Percentiles rank a stretch among this genome's conserved stretches.
These are phyloP conservation scores for Flaveria floridana DNA, from an alignment of 140 eudicot genomes.

Conservation along the genomic window DNA sequence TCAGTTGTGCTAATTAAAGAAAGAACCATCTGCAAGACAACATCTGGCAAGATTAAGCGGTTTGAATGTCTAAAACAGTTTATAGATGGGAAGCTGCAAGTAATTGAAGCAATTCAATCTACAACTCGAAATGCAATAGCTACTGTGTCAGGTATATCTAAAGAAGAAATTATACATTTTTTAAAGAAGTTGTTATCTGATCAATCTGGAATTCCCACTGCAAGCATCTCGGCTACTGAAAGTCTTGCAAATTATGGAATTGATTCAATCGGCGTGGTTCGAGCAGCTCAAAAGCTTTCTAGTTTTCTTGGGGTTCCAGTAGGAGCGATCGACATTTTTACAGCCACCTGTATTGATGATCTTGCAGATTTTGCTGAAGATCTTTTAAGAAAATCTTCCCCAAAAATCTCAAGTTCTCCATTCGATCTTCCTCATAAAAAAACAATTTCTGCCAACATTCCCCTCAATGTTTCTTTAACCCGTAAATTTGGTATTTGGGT, in stretches of 20 bases:
- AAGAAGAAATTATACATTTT: constrained; percentile 42
- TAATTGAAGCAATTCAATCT: constrained; percentile 21
- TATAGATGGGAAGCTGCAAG: constrained; percentile 38
- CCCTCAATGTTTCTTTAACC: constrained; percentile 21
- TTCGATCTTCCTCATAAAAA: constrained; percentile 16
- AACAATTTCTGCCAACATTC: constrained; percentile 3
- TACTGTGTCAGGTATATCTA: constrained; percentile 21
- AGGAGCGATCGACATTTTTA: constrained; percentile 53
- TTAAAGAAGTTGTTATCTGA: constrained; percentile 41
- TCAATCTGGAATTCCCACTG: constrained; percentile 37
- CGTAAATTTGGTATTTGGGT: constrained; percentile 40
- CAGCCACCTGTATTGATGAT: constrained; percentile 55
- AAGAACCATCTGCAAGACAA: constrained; percentile 46
- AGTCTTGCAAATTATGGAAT: constrained; percentile 42
- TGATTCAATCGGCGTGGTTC: constrained; percentile 60
- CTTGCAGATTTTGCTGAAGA: constrained; percentile 49
- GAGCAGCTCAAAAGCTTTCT: constrained; percentile 55
- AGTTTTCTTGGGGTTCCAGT: constrained; percentile 44
- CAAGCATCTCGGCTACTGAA: constrained; percentile 41
- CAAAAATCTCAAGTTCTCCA: neutral
- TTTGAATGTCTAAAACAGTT: constrained; percentile 47
- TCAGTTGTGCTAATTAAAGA: constrained; percentile 40
- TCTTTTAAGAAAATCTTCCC: constrained; percentile 35
- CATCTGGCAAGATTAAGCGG: constrained; percentile 52
- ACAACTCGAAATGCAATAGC: constrained; percentile 6